These are phyloP conservation scores for Kodamaea neixiangensis DNA, from an alignment of 805 yeast species.

Conservation along the genomic window DNA sequence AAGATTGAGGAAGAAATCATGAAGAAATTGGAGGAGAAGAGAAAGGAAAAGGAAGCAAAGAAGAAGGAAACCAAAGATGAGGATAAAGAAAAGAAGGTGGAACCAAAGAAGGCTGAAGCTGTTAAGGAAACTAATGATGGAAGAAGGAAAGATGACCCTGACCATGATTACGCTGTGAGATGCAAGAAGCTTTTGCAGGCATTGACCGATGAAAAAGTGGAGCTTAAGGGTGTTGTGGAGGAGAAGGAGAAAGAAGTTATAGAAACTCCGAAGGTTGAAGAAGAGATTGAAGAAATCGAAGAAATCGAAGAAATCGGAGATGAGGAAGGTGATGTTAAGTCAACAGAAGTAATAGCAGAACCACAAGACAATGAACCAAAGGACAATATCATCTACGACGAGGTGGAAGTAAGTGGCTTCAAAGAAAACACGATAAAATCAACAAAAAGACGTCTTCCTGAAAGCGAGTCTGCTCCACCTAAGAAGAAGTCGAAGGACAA, in stretches of 20 bases:
- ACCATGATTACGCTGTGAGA: conserved; percentile 41
- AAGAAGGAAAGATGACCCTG: conserved; percentile 24
- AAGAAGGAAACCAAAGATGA: conserved; percentile 21
- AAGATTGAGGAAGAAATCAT: conserved; percentile 39
- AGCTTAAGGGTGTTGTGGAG: conserved; percentile 30
- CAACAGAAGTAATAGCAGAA: neutral
- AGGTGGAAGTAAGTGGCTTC: conserved; percentile 4
- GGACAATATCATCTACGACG: conserved; percentile 5
- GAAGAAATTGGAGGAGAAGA: conserved; percentile 24
- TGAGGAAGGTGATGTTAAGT: neutral
- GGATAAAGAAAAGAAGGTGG: conserved; percentile 16
- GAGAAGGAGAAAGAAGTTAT: conserved; percentile 15
- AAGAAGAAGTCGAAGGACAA: conserved; percentile 8
- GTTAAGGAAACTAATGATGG: conserved; percentile 12
- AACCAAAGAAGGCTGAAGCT: conserved; percentile 13
- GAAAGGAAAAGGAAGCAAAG: conserved; percentile 17
- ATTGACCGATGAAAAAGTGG: conserved; percentile 37
- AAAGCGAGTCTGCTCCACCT: conserved; percentile 6
- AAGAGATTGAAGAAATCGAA: conserved; percentile 5
- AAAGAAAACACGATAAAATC: neutral
- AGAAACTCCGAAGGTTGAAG: conserved; percentile 12
- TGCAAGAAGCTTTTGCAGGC: conserved; percentile 38
- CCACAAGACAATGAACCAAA: neutral
- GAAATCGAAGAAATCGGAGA: neutral
- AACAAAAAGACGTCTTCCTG: conserved; percentile 5